A percentile compares a stretch with the other conserved stretches of the same genome.
These are phyloP conservation scores for Phylloporus sp. DNA, from an alignment of 768 basidiomycete genomes.

Conservation along the genomic window DNA sequence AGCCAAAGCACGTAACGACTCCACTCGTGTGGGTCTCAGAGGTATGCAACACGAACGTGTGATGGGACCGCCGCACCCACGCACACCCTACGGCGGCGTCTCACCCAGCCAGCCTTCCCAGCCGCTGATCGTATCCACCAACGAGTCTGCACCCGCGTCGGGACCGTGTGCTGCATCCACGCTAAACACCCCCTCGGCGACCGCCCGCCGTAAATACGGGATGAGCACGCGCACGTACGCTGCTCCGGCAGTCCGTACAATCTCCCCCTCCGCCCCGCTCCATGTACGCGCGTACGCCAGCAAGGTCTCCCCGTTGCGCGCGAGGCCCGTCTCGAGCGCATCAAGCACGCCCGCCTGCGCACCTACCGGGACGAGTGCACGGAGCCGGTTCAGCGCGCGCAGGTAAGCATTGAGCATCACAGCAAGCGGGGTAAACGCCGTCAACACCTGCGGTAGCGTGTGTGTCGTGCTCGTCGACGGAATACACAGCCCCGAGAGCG, in stretches of 20 bases:
- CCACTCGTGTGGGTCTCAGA: background rate
- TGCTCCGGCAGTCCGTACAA: conserved; percentile 48
- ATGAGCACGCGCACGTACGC: conserved; percentile 61
- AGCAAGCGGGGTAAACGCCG: conserved; percentile 75
- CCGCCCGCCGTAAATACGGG: conserved; percentile 66
- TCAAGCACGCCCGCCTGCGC: conserved; percentile 48
- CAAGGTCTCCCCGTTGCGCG: conserved; percentile 42
- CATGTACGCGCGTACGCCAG: conserved; percentile 41
- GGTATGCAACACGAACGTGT: background rate
- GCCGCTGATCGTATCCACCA: conserved; percentile 12
- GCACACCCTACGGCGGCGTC: background rate
- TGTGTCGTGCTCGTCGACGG: conserved; percentile 41
- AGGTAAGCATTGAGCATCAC: conserved; percentile 68
- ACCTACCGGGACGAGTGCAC: conserved; percentile 70
- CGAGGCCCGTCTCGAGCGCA: conserved; percentile 52
- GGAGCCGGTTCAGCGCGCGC: conserved; percentile 71
- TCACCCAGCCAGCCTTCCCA: conserved; percentile 32
- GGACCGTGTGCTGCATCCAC: conserved; percentile 13
- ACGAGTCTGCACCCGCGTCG: background rate
- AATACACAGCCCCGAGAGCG: conserved; percentile 18
- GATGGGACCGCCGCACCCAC: background rate
- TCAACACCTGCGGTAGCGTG: conserved; percentile 66
- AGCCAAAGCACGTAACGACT: background rate
- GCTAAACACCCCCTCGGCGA: conserved; percentile 75
- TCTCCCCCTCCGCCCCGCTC: conserved; percentile 26